Base-by-base conservation (phyloP, 1,139 yeast species). In the Kurtzmaniella quercitrusa region DNA sequence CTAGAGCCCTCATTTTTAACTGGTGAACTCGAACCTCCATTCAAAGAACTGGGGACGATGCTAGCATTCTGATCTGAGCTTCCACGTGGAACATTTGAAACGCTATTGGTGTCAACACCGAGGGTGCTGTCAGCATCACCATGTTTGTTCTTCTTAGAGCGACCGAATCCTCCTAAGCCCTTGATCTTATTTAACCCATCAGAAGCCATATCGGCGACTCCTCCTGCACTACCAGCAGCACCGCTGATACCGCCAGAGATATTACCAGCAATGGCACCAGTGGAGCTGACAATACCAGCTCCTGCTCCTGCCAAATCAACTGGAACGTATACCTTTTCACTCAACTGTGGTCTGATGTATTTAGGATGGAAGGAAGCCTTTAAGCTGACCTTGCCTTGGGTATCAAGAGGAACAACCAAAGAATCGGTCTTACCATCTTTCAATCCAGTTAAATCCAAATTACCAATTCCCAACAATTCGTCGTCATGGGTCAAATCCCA, bases 401-500 rank as follows among this genome's bases (percentile, higher is more conserved):
- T 81, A 48, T 76, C 72, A 48, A 85, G 66, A 23, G 71, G 63
- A 34, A 75, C 75, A 15, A 67, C 65, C 54, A 82, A 70, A 14
- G 69, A 68, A 25, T 78, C 70, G 3, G 72, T 58, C 33, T 70
- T 56, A 39, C 65, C 63, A 1, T 82, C 77, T 18, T 70, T 70
- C 34, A 84, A 54, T 1, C 67, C 54, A 1, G 79, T 65, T 29
- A 82, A 62, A 51, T 82, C 83, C 39, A 85, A 50, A 4, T 52
- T 53, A 2, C 75, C 76, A 36, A 62, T 52, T 40, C 91, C 90
- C 44, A 85, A 63, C 34, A 74, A 60, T 53, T 79, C 85, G 58
- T 82, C 81, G 42, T 73, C 77, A 50, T 86, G 90, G 25, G 89
- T 77, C 55, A 82, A 73, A 62, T 85, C 93, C 93, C 93, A 85